Evolutionary conservation across 352 stramenopile genomes (phyloP).

Genomic region (Labyrinthula sp.): DNA sequence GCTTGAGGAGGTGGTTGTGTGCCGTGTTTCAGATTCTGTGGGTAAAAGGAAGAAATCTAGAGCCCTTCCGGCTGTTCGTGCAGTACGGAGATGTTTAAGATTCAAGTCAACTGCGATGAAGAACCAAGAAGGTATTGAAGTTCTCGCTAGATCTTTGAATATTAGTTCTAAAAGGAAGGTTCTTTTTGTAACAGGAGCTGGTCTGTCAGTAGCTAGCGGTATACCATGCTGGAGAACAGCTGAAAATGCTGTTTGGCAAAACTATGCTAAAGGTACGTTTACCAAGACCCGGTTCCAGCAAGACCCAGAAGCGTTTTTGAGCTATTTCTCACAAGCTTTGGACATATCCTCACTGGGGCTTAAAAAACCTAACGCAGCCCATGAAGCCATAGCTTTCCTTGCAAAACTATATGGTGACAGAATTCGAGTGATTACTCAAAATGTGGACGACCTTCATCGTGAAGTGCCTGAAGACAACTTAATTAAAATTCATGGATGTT

Average conservation of each 20-base stretch:
- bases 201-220: conserved; percentile 38
- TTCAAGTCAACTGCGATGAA: no score
- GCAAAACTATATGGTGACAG: conserved; percentile 11
- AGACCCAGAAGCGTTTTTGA: conserved; percentile 45
- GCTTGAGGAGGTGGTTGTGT: no score
- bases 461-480: conserved; percentile 31
- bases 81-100: no score
- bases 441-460: conserved; percentile 45
- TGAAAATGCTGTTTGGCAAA: conserved; percentile 38
- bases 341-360: conserved; percentile 28
- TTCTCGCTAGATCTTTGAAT: no score
- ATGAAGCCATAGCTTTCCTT: conserved; percentile 36
- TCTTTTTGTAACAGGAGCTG: conserved; percentile 34
- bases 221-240: conserved; percentile 39
- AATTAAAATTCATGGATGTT: conserved; percentile 44
- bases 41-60: no score
- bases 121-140: no score
- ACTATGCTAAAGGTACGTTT: conserved; percentile 39
- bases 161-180: no score
- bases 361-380: conserved; percentile 38
- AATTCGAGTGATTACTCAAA: conserved; percentile 43
- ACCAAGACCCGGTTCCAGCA: conserved; percentile 43
- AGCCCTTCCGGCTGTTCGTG: no score
- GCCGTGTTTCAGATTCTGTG: no score
- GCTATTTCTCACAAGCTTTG: conserved; percentile 42